Base-by-base conservation (phyloP, 116 monocot species). In the Papilionanthe hybrid region DNA sequence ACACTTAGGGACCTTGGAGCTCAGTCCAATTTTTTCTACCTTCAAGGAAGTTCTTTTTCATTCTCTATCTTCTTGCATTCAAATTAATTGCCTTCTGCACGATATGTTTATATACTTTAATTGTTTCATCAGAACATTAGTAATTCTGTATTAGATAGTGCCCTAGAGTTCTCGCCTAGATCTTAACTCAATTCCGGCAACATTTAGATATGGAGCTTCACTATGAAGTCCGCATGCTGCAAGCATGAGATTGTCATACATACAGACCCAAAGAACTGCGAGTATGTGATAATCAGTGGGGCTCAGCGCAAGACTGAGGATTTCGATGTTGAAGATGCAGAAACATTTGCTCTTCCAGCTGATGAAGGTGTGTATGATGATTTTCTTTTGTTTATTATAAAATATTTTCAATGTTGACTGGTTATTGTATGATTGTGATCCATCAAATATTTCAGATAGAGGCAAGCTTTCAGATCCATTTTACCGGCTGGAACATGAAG, bases 181-280 rank as follows among this genome's bases (percentile, higher is more conserved):
- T 65, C 11, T 65, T 25, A 25, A 65, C 65, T 65, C 25, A 25
- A 25, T 69, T 69, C 37, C 18, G 29, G 27, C 15, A 32, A 19
- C 17, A 44, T 7, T 73, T 43, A 98, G 94, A 91, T 99, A 99
- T 99, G 95, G 99, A 95, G 93, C 77, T 99, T 99, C 84, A 85
- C 90, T 6, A 99, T 99, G 99, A 99, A 99, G 71, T 88, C 99
- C 66, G 95, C 95, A 44, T 99, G 99, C 82, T 99, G 95, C 83
- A 88, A 78, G 77, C 91, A 99, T 77, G 93, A 91, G 78, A 95
- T 99, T 76, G 91, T 91, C 45, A 89, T 99, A 73, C 93, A 99
- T 37, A 99, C 99, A 47, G 99, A 99, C 80, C 95, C 99, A 71
- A 94, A 99, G 77, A 95, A 94, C 77, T 91, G 91, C 53, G 93